These are phyloP conservation scores for Juglanconis oblonga DNA, from an alignment of 2,329 filamentous ascomycete genomes.

Conservation along the genomic window DNA sequence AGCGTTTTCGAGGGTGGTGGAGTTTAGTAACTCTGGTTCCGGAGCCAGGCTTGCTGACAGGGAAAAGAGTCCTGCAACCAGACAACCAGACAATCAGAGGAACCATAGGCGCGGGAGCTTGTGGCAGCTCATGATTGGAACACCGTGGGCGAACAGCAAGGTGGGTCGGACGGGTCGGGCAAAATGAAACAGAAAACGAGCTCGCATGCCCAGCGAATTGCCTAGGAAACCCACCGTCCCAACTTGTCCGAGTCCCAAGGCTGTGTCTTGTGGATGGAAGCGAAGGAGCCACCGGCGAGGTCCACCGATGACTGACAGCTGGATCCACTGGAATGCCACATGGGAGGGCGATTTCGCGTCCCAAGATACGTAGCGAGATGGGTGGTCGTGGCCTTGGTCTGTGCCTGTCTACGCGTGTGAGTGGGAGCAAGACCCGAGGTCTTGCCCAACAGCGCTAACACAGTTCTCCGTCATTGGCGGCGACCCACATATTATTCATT, in stretches of 20 bases:
- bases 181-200: slow-evolving; percentile 1
- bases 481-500: no score
- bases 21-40: background rate
- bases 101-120: slow-evolving; percentile 6
- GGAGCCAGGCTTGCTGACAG: background rate
- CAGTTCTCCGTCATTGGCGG: no score
- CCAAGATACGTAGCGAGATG: background rate
- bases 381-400: no score
- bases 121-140: slow-evolving; percentile 25
- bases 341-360: background rate
- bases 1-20: slow-evolving; percentile 7
- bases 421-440: background rate
- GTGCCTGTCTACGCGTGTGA: background rate
- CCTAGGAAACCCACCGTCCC: slow-evolving; percentile 5
- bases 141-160: slow-evolving; percentile 14
- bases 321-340: background rate
- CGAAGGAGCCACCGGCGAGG: background rate
- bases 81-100: background rate
- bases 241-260: slow-evolving; percentile 20
- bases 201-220: background rate
- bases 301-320: background rate
- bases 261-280: slow-evolving; percentile 1
- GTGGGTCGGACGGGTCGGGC: slow-evolving; percentile 6
- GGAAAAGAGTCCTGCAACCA: background rate
- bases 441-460: no score